These are phyloP conservation scores for Infundibulicybe gibba DNA, from an alignment of 768 basidiomycete species.

Conservation along the genomic window DNA sequence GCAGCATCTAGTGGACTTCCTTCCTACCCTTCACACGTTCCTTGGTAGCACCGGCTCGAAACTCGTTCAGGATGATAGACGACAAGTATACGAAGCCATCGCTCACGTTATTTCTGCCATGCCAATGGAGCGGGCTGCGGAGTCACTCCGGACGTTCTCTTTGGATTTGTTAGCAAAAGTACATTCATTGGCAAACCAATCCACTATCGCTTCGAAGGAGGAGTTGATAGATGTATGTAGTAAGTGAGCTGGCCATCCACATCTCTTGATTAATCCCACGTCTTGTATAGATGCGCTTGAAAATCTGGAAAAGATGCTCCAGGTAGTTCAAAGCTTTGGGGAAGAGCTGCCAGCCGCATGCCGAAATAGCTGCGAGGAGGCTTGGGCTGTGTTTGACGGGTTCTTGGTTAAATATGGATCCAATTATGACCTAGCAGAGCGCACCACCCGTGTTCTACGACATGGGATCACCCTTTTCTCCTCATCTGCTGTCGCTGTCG, in stretches of 20 bases:
- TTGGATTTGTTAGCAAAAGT: constrained; percentile 79
- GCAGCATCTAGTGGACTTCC: constrained; percentile 87
- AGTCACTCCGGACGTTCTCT: constrained; percentile 83
- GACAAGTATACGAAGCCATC: constrained; percentile 94
- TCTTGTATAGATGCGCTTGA: constrained; percentile 70
- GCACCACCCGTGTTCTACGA: constrained; percentile 79
- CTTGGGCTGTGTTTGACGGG: constrained; percentile 80
- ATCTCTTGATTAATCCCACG: constrained; percentile 1
- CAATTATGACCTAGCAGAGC: constrained; percentile 76
- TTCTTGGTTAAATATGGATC: constrained; percentile 79
- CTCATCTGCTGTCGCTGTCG: constrained; percentile 56
- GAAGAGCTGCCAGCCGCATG: constrained; percentile 81
- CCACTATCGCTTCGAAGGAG: constrained; percentile 57
- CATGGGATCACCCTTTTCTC: constrained; percentile 84
- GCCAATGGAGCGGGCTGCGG: constrained; percentile 85
- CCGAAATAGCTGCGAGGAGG: constrained; percentile 70
- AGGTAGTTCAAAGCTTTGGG: constrained; percentile 77
- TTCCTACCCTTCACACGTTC: constrained; percentile 91
- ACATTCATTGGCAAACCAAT: constrained; percentile 56
- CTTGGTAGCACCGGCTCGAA: constrained; percentile 75
- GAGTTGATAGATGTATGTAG: constrained; percentile 67
- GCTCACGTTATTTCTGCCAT: constrained; percentile 93
- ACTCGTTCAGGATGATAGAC: constrained; percentile 80
- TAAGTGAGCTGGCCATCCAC: constrained; percentile 32
- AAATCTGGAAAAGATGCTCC: constrained; percentile 89